Base-by-base conservation (phyloP, 257 asterid species). In the Rubia yunnanensis region DNA sequence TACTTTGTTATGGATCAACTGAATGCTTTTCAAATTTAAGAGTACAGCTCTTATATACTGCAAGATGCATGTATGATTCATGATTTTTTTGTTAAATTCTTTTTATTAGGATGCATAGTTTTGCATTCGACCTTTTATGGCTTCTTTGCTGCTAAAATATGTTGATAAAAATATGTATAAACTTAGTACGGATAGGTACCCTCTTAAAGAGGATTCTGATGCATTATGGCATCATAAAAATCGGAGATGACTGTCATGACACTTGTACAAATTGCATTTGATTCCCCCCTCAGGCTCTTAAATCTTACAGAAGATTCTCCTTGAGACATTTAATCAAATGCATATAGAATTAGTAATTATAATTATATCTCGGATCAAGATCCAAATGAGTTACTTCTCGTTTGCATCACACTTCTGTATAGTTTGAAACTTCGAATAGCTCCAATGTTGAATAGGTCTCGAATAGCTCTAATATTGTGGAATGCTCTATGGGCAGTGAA, bases 1-100 rank as follows among this genome's bases (percentile, higher is more conserved):
- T 94, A 77, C 10, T 73, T 60, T 57, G 30, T 69, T 60, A 66
- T n/a, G 32, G 48, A 61, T 55, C 20, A 22, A 5, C 22, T 32
- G 8, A 34, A 23, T 14, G 3, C 18, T 26, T 60, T 31, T 11
- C 10, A 18, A 60, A 13, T 39, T 6, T 26, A 17, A 62, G 1
- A 11, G 7, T 35, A 34, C 5, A 39, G 31, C 20, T 22, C 53
- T 22, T 61, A 28, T 36, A 34, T 49, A 38, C 22, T 23, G 66
- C 10, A 1, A 34, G 27, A 62, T 13, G 36, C 5, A 44, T 44
- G 52, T 23, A 15, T 38, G 7, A 8, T 17, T 62, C 13, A 22
- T 39, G 46, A 35, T 4, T 35, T 50, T n/a, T 50, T 5, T 6
- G 23, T 20, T n/a, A n/a, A n/a, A n/a, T 20, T 48, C 8, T 4